Conservation (phyloP, 2,329 filamentous ascomycete genomes). For the Podosphaera xanthii region DNA sequence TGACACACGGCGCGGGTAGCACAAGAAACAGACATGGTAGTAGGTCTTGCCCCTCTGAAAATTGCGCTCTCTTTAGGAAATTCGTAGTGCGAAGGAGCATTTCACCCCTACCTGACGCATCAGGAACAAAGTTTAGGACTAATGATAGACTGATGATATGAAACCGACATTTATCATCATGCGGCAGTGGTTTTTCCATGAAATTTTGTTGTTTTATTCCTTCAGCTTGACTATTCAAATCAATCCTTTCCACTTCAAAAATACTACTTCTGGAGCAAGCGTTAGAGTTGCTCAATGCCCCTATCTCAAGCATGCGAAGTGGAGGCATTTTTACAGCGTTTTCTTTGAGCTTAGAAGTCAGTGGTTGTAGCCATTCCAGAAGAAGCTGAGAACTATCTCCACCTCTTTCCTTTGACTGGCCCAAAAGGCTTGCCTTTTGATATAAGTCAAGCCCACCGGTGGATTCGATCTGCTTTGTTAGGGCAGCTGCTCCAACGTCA, state of each 20-base stretch:
- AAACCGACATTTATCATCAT: slow-evolving; percentile 38
- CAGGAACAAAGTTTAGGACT: slow-evolving; percentile 84
- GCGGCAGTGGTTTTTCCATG: slow-evolving; percentile 63
- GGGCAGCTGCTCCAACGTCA: slow-evolving; percentile 20
- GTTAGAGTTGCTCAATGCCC: slow-evolving; percentile 65
- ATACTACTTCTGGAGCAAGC: slow-evolving; percentile 50
- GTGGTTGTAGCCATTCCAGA: slow-evolving; percentile 34
- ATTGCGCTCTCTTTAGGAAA: slow-evolving; percentile 32
- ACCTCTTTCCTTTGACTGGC: slow-evolving; percentile 40
- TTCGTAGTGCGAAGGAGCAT: slow-evolving; percentile 61
- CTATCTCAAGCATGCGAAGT: slow-evolving; percentile 64
- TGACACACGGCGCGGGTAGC: slow-evolving; percentile 65
- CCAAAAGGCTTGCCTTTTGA: slow-evolving; percentile 44
- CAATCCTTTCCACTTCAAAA: slow-evolving; percentile 64
- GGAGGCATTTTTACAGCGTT: slow-evolving; percentile 9
- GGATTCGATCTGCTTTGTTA: slow-evolving; percentile 30
- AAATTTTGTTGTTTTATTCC: slow-evolving; percentile 81
- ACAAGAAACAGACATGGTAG: slow-evolving; percentile 71
- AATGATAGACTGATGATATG: slow-evolving; percentile 81
- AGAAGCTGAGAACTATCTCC: slow-evolving; percentile 43
- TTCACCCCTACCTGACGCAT: slow-evolving; percentile 48
- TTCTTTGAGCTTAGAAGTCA: slow-evolving; percentile 12
- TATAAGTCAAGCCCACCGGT: slow-evolving; percentile 40
- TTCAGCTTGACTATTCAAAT: slow-evolving; percentile 65
- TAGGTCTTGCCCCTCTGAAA: slow-evolving; percentile 12